Base-by-base conservation (phyloP, 441 rosid species). In the Pelargonium exstipulatum region DNA sequence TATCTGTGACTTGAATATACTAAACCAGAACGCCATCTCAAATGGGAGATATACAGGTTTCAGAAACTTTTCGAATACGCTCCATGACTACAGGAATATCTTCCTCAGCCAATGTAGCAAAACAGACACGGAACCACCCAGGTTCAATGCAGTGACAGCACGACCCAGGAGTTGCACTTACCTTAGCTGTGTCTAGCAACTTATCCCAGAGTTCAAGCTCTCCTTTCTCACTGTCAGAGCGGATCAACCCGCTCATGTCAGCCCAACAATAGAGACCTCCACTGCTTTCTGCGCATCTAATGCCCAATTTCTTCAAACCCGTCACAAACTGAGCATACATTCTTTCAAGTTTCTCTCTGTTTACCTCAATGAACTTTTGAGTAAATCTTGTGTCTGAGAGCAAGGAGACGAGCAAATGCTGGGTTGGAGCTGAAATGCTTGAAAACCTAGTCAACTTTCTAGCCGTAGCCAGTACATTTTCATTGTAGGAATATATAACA, bases 121-220 rank as follows among this genome's bases (percentile, higher is more conserved):
- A 89, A 83, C 96, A 88, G 71, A 91, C 91, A 22, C 97, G 77
- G 73, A 91, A 94, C 97, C 98, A 94, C 69, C 98, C 98, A 0
- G 91, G 93, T 79, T 93, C 95, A 71, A 86, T 89, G 82, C 95
- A 88, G 77, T 89, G 95, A 72, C 98, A 91, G 3, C 93, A 91
- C 37, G 90, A 83, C 6, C 97, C 93, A 12, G 98, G 97, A 75
- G 96, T 93, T 62, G 79, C 88, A 66, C 89, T 93, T 78, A 91
- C 82, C 82, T 91, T 91, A 57, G 85, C 90, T 70, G 83, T 76
- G 71, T 78, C 87, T 76, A 89, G 66, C 9, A 93, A 84, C 78
- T 85, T 84, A 74, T 89, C 88, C 84, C 88, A 90, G 22, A 92
- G 73, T 71, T 90, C 91, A 76, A 88, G 89, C 65, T 92, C 95